Conservation (phyloP, 257 asterid species). For the Lithospermum erythrorhizon region DNA sequence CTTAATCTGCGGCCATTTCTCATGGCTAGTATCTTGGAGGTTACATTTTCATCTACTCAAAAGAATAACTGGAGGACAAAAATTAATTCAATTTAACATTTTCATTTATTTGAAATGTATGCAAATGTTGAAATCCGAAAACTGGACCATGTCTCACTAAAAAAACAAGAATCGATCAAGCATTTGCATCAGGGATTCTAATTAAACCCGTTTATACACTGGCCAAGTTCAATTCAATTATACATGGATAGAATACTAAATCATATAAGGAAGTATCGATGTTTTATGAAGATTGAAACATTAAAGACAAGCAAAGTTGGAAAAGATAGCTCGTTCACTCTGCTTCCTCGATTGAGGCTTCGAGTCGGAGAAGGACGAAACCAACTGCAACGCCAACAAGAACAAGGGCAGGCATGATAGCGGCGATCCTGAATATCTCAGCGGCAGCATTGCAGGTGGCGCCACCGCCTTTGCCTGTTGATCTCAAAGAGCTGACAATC, state of each 20-base stretch:
- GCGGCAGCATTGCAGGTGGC: conserved; percentile 51
- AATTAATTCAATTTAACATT: neutral
- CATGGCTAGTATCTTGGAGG: too few relatives aligned
- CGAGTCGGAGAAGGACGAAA: conserved; percentile 77
- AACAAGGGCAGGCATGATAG: conserved; percentile 46
- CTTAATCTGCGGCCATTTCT: too few relatives aligned
- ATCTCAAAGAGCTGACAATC: conserved; percentile 44
- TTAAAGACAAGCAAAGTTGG: conserved; percentile 13
- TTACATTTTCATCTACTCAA: too few relatives aligned
- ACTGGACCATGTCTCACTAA: neutral
- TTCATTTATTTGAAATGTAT: neutral
- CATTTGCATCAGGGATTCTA: neutral
- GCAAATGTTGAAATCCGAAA: neutral
- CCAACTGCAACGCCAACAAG: conserved; percentile 88
- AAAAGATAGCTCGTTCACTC: conserved; percentile 24
- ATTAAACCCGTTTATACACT: too few relatives aligned
- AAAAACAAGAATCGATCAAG: too few relatives aligned
- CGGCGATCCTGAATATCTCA: conserved; percentile 77
- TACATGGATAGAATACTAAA: conserved; percentile 13
- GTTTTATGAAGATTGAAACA: conserved; percentile 12
- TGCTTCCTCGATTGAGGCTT: conserved; percentile 55
- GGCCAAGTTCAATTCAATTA: conserved; percentile 20
- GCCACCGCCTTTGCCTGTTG: conserved; percentile 32
- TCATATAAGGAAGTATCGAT: conserved; percentile 8
- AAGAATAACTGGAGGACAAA: too few relatives aligned